Evolutionary conservation across 2,329 filamentous ascomycete genomes (phyloP).

Genomic region (Apiospora aurea): DNA sequence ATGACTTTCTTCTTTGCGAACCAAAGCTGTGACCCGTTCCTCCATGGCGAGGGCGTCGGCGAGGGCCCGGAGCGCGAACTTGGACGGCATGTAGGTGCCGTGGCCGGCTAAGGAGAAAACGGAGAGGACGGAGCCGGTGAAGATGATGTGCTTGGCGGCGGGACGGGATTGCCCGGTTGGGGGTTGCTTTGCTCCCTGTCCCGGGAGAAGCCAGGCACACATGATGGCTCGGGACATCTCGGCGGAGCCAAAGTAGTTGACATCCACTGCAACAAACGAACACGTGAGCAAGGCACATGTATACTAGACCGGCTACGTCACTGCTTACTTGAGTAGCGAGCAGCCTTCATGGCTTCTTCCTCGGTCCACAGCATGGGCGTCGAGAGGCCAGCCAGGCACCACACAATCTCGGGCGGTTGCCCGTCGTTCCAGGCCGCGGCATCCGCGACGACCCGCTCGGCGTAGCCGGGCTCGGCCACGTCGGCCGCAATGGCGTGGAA

Average conservation of each 20-base stretch:
- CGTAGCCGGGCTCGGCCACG: conserved; percentile 72
- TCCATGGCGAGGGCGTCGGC: conserved; percentile 84
- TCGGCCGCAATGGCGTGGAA: conserved; percentile 86
- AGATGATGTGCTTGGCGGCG: conserved; percentile 76
- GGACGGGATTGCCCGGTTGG: conserved; percentile 38
- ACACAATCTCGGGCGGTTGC: conserved; percentile 78
- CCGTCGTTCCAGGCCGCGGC: conserved; percentile 79
- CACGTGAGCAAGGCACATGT: not conserved
- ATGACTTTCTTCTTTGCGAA: no score
- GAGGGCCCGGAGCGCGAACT: conserved; percentile 81
- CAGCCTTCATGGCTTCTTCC: conserved; percentile 68
- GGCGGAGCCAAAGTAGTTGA: conserved; percentile 84
- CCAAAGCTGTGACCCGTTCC: conserved; percentile 52
- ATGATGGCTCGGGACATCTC: conserved; percentile 84
- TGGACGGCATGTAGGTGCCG: conserved; percentile 78
- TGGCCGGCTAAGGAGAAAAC: conserved; percentile 83
- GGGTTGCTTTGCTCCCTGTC: conserved; percentile 36
- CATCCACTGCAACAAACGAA: conserved; percentile 62
- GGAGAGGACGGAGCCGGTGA: conserved; percentile 78
- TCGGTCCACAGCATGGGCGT: conserved; percentile 74
- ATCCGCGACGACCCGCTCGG: conserved; percentile 70
- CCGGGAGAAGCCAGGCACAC: conserved; percentile 70
- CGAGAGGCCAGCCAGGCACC: conserved; percentile 81
- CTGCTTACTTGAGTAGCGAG: conserved; percentile 67
- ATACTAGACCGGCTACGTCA: not conserved